phyloP scores from a whole-genome alignment of 345 rosid species.

The Eucalyptus marginata region DNA sequence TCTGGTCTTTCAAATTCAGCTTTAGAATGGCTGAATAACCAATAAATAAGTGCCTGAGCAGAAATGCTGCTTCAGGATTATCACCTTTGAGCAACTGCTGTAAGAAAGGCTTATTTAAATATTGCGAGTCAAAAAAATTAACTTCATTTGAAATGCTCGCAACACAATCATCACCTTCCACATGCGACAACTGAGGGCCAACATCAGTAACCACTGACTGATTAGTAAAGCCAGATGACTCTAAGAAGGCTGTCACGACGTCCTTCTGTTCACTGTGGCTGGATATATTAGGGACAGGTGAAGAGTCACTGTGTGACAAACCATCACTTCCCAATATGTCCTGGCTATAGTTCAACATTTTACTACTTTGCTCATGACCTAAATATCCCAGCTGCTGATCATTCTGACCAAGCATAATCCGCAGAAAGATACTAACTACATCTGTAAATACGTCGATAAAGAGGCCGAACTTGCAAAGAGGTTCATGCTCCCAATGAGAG shows the following conservation, averaged over 20 bases:
- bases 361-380: conserved; percentile 6
- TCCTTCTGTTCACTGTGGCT: neutral
- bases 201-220: neutral
- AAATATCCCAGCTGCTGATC: conserved; percentile 8
- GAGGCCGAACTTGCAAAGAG: conserved; percentile 19
- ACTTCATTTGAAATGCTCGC: conserved; percentile 13
- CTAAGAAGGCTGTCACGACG: neutral
- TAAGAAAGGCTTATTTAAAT: conserved; percentile 24
- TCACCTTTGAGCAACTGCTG: conserved; percentile 43
- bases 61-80: conserved; percentile 38
- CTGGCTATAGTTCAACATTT: neutral
- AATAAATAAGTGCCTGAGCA: conserved; percentile 63
- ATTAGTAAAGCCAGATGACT: conserved; percentile 1
- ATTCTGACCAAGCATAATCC: conserved; percentile 22
- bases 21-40: conserved; percentile 59
- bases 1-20: conserved; percentile 39
- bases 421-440: conserved; percentile 21
- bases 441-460: conserved; percentile 25
- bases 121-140: conserved; percentile 10
- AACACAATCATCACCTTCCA: conserved; percentile 11
- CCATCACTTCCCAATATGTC: neutral
- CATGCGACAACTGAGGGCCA: neutral
- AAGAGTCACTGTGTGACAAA: neutral
- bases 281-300: neutral
- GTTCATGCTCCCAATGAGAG: conserved; percentile 19